Base-by-base conservation (phyloP, 2,329 filamentous ascomycete species). In the Penicillium sp. region DNA sequence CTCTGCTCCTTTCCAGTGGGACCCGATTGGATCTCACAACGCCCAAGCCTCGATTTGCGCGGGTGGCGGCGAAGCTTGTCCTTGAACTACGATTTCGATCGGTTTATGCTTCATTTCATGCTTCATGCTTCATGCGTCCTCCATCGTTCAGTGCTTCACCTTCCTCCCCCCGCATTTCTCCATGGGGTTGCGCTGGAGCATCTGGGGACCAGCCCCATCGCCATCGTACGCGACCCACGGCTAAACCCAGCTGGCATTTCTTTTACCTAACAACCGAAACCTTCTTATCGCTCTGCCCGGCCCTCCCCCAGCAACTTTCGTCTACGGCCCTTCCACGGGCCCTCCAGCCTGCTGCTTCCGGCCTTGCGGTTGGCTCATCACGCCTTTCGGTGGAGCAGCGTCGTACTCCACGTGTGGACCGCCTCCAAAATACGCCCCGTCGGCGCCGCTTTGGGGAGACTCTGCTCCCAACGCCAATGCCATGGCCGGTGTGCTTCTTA, bases 201-300 rank as follows among this genome's bases (percentile, higher is more conserved):
- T 29, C 24, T 42, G 39, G 39, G n/a, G 39, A n/a, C n/a, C 24
- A 15, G 10, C 13, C 15, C n/a, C 39, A 15, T 15, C 24, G 3
- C n/a, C 9, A 21, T n/a, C 37, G n/a, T n/a, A n/a, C n/a, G n/a
- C n/a, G n/a, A n/a, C 37, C 21, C 32, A 29, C 5, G 4, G 13
- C 17, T 29, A 27, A 29, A 20, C 15, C 5, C 23, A 20, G 12
- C n/a, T 20, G 24, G n/a, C 34, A 55, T 61, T 60, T 62, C 53
- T 59, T 57, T 62, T 62, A 62, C 59, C 37, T 62, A 62, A 62
- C 33, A 23, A 43, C 23, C 42, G 40, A 46, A 59, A 60, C 58
- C 45, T 55, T 62, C 55, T 60, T 60, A 62, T 62, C 59, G 21
- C 21, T 20, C 40, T 21, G 41, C 21, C 40, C 23, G 29, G 27